Conservation (phyloP, 148 eudicot genomes). For the Fagopyrum tataricum region DNA sequence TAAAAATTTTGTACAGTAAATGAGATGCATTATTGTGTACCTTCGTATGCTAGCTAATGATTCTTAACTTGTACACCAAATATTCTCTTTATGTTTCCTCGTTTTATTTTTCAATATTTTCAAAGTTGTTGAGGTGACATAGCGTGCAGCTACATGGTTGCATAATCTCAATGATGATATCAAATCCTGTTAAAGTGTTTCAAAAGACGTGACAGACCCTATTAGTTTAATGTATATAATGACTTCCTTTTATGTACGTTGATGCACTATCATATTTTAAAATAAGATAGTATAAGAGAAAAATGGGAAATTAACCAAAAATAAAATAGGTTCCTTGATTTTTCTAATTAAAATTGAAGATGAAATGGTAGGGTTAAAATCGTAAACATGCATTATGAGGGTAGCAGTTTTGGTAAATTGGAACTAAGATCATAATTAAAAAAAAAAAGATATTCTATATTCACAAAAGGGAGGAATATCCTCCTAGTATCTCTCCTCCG, state of each 20-base stretch:
- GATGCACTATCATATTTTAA: too few species aligned
- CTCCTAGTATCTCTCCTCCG: too few species aligned
- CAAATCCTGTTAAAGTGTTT: not conserved
- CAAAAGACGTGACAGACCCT: not conserved
- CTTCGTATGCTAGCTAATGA: not conserved
- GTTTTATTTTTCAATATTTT: not conserved
- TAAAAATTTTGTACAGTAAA: not conserved
- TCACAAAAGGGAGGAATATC: too few species aligned
- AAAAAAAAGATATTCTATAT: too few species aligned
- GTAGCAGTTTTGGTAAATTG: too few species aligned
- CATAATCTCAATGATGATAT: conserved; percentile 6
- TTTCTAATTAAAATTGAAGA: too few species aligned
- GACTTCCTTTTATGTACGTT: not conserved
- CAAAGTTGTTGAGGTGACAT: not conserved
- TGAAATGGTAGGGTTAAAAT: too few species aligned
- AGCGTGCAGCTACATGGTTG: conserved; percentile 6
- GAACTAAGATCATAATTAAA: too few species aligned
- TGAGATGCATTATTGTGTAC: not conserved
- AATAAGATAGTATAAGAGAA: too few species aligned
- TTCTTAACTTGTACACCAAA: not conserved
- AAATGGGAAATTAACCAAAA: too few species aligned
- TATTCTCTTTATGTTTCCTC: not conserved
- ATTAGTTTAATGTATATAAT: not conserved
- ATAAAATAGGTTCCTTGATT: too few species aligned
- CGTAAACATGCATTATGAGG: too few species aligned